phyloP scores from a whole-genome alignment of 768 basidiomycete species.

The Kwoniella heveanensis region DNA sequence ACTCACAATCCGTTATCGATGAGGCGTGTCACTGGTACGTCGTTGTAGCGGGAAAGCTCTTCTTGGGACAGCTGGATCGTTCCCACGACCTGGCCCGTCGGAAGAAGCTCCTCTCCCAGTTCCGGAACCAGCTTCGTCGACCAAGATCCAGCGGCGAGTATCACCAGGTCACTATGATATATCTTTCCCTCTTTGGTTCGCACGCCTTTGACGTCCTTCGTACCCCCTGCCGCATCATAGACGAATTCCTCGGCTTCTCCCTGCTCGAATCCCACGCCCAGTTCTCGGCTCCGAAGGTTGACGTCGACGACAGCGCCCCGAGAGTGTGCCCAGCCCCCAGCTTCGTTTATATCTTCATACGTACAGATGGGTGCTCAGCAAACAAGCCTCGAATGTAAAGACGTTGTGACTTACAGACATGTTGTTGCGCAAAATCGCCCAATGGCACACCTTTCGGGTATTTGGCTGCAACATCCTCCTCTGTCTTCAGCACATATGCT shows the following conservation, averaged over 20 bases:
- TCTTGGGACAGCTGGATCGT: conserved; percentile 1
- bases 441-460: conserved; percentile 1
- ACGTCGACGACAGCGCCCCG: conserved; percentile 4
- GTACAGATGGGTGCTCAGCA: too few relatives aligned
- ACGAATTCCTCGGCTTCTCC: conserved; percentile 9
- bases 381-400: too few relatives aligned
- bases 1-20: conserved; percentile 18
- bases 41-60: conserved; percentile 5
- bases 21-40: conserved; percentile 3
- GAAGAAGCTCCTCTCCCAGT: conserved; percentile 1
- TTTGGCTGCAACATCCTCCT: neutral
- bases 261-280: conserved; percentile 1
- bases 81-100: conserved; percentile 9
- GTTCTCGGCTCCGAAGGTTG: neutral
- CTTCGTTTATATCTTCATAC: conserved; percentile 13
- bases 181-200: neutral
- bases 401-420: conserved; percentile 12
- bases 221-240: neutral
- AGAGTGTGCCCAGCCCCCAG: conserved; percentile 7
- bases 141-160: conserved; percentile 12
- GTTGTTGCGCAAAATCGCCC: conserved; percentile 8
- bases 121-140: conserved; percentile 12
- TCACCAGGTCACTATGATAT: neutral
- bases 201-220: conserved; percentile 5
- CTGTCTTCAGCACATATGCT: conserved; percentile 7